Conservation (phyloP, 2,329 filamentous ascomycete genomes). For the Pseudocercospora vitis region DNA sequence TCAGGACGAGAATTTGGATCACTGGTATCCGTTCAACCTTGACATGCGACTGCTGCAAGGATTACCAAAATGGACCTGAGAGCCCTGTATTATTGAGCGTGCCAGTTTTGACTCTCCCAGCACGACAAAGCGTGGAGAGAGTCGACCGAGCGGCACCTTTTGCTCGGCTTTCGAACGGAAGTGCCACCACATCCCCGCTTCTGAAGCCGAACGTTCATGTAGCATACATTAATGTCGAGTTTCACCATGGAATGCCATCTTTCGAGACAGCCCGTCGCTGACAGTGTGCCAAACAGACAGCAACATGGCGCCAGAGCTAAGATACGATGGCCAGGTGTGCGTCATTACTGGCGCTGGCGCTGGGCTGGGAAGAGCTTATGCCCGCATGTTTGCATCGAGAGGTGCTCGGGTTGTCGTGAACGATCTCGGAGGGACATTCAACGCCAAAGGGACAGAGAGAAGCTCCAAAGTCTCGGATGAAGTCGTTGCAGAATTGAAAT, state of each 20-base stretch:
- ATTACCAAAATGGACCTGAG: not conserved
- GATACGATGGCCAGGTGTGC: conserved; percentile 82
- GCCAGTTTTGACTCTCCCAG: not conserved
- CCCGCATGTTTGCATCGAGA: conserved; percentile 81
- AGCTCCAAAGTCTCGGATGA: conserved; percentile 66
- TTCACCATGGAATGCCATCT: not conserved
- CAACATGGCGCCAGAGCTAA: conserved; percentile 48
- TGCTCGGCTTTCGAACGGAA: not conserved
- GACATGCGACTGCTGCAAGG: too few species aligned
- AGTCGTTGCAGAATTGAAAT: conserved; percentile 77
- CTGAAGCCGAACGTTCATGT: not conserved
- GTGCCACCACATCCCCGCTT: not conserved
- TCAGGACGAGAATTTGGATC: not conserved
- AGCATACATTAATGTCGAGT: not conserved
- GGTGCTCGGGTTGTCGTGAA: conserved; percentile 94
- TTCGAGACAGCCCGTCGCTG: not conserved
- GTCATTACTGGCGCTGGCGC: conserved; percentile 82
- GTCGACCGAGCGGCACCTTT: not conserved
- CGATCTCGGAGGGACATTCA: conserved; percentile 86
- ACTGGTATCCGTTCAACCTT: too few species aligned
- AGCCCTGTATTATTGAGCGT: not conserved
- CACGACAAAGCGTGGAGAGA: not conserved
- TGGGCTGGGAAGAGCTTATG: conserved; percentile 77
- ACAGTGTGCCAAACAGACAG: not conserved
- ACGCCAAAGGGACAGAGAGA: conserved; percentile 86